Evolutionary conservation across 352 stramenopile species (phyloP).

Genomic region (Phytophthora cactorum): DNA sequence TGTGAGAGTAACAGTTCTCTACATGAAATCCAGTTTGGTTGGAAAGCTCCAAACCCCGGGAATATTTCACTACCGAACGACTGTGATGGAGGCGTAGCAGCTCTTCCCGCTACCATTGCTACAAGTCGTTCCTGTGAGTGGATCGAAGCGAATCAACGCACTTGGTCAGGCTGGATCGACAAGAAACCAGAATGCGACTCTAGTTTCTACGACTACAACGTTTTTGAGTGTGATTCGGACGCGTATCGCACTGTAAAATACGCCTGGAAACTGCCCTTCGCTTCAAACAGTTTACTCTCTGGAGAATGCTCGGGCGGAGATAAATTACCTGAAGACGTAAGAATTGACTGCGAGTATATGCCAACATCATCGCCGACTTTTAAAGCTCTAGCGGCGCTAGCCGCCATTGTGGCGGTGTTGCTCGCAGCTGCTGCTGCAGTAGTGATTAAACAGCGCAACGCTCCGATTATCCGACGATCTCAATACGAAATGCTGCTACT

Average conservation of each 20-base stretch:
- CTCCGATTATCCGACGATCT: constrained; percentile 50
- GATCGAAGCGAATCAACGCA: constrained; percentile 29
- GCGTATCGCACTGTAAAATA: constrained; percentile 38
- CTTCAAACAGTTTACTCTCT: constrained; percentile 21
- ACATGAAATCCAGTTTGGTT: constrained; percentile 42
- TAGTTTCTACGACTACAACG: constrained; percentile 50
- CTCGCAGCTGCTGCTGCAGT: constrained; percentile 24
- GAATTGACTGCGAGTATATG: constrained; percentile 53
- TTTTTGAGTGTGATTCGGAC: constrained; percentile 37
- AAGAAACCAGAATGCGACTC: constrained; percentile 43
- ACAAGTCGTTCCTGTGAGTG: constrained; percentile 60
- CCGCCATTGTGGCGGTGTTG: constrained; percentile 22
- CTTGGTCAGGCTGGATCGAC: constrained; percentile 45
- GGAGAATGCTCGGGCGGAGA: constrained; percentile 38
- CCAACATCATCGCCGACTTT: constrained; percentile 32
- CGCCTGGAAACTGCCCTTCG: constrained; percentile 43
- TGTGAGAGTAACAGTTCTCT: constrained; percentile 28
- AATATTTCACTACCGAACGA: constrained; percentile 43
- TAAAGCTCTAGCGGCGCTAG: constrained; percentile 12
- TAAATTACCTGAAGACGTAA: constrained; percentile 20
- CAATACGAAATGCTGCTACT: constrained; percentile 53
- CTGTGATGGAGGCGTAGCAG: constrained; percentile 46
- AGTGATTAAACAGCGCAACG: constrained; percentile 40
- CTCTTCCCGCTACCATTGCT: constrained; percentile 29
- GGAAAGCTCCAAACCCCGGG: constrained; percentile 43